A percentile compares a stretch with the other conserved stretches of the same genome.
Evolutionary conservation across 371 early-diverging fungal species (phyloP).

Genomic region (Apophysomyces elegans): DNA sequence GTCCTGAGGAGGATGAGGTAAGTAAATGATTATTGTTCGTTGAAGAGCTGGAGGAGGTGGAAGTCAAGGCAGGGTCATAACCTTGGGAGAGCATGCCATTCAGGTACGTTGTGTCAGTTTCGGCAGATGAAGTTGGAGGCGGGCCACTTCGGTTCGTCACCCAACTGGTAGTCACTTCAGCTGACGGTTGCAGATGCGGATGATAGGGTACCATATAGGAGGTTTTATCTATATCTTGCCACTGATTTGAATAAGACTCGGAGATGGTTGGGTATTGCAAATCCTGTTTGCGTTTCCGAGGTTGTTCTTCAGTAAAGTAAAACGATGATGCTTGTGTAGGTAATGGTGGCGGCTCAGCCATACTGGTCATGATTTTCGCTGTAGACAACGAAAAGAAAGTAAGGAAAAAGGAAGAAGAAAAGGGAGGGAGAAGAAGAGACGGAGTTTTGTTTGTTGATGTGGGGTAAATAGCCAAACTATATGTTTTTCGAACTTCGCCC

Average conservation of each 20-base stretch:
- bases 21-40: not conserved
- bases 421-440: conserved; percentile 8
- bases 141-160: not conserved
- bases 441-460: conserved; percentile 7
- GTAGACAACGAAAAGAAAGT: not conserved
- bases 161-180: not conserved
- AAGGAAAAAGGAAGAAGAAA: not conserved
- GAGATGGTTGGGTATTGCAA: conserved; percentile 18
- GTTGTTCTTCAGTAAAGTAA: not conserved
- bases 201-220: not conserved
- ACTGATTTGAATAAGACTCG: not conserved
- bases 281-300: conserved; percentile 28
- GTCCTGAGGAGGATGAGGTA: not conserved
- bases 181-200: not conserved
- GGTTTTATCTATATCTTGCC: not conserved
- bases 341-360: conserved; percentile 2
- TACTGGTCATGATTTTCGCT: not conserved
- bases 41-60: conserved; percentile 1
- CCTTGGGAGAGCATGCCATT: not conserved
- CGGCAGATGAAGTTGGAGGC: not conserved
- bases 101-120: not conserved
- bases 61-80: not conserved
- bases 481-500: no score
- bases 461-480: conserved; percentile 3
- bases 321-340: not conserved